Conservation (phyloP, 805 yeast species). For the Phaffomyces thermotolerans region DNA sequence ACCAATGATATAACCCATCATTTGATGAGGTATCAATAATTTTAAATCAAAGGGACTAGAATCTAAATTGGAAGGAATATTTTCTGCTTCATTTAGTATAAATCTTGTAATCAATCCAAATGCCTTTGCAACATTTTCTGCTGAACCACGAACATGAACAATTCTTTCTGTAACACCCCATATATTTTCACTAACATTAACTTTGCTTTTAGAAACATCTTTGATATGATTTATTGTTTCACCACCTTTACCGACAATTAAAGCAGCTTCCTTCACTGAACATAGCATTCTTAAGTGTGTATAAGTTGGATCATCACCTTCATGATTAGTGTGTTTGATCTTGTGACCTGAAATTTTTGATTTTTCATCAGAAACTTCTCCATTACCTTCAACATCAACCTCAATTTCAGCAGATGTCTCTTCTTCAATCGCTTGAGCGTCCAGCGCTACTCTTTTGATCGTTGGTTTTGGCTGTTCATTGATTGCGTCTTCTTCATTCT, state of each 20-base stretch:
- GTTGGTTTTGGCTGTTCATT: constrained; percentile 39
- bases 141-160: constrained; percentile 62
- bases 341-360: constrained; percentile 16
- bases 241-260: constrained; percentile 77
- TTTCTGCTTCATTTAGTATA: constrained; percentile 59
- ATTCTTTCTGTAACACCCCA: constrained; percentile 70
- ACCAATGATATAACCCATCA: constrained; percentile 79
- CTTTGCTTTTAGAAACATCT: constrained; percentile 52
- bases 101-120: constrained; percentile 67
- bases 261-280: constrained; percentile 66
- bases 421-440: constrained; percentile 45
- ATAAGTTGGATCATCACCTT: constrained; percentile 47
- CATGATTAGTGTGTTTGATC: constrained; percentile 18
- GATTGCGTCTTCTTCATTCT: constrained; percentile 49
- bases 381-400: constrained; percentile 7
- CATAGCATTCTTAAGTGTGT: constrained; percentile 70
- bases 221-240: constrained; percentile 60
- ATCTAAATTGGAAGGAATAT: constrained; percentile 48
- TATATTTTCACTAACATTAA: constrained; percentile 67
- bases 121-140: constrained; percentile 76
- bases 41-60: constrained; percentile 51
- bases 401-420: constrained; percentile 5
- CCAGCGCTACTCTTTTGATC: constrained; percentile 64
- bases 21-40: constrained; percentile 65
- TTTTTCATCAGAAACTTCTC: not conserved